Evolutionary conservation across 1,139 yeast genomes (phyloP).

Genomic region (Pichia sp.): DNA sequence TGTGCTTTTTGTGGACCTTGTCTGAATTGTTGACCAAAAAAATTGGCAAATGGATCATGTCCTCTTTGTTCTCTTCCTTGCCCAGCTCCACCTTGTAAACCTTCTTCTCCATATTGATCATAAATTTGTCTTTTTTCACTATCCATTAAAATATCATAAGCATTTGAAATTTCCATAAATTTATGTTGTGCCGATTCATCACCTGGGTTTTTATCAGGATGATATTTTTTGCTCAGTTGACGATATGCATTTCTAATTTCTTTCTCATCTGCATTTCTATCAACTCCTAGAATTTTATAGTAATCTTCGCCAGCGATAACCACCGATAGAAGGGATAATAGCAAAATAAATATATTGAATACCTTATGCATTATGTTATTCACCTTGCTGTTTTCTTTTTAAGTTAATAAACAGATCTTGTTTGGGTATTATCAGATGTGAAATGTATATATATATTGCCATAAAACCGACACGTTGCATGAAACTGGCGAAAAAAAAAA

Average conservation of each 20-base stretch:
- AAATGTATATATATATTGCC: no score
- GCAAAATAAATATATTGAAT: not conserved
- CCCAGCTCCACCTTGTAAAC: constrained; percentile 34
- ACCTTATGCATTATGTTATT: not conserved
- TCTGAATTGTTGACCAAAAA: constrained; percentile 16
- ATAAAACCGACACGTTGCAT: constrained; percentile 5
- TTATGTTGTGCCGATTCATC: constrained; percentile 77
- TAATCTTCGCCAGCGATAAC: constrained; percentile 16
- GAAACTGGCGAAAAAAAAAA: not conserved
- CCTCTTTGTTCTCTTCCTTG: constrained; percentile 29
- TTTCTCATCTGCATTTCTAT: constrained; percentile 62
- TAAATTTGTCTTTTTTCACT: constrained; percentile 63
- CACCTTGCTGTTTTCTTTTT: not conserved
- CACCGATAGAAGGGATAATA: constrained; percentile 8
- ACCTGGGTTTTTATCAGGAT: constrained; percentile 88
- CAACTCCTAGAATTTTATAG: constrained; percentile 54
- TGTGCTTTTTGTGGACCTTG: constrained; percentile 49
- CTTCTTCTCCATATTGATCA: constrained; percentile 82
- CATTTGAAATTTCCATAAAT: constrained; percentile 88
- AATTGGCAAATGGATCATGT: constrained; percentile 34
- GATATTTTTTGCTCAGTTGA: constrained; percentile 76
- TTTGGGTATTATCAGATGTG: no score
- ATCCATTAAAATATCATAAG: constrained; percentile 83
- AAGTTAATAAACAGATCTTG: no score
- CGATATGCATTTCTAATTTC: constrained; percentile 87